phyloP scores from a whole-genome alignment of 2,329 filamentous ascomycete genomes.

The Trichoderma cornu-damae region DNA sequence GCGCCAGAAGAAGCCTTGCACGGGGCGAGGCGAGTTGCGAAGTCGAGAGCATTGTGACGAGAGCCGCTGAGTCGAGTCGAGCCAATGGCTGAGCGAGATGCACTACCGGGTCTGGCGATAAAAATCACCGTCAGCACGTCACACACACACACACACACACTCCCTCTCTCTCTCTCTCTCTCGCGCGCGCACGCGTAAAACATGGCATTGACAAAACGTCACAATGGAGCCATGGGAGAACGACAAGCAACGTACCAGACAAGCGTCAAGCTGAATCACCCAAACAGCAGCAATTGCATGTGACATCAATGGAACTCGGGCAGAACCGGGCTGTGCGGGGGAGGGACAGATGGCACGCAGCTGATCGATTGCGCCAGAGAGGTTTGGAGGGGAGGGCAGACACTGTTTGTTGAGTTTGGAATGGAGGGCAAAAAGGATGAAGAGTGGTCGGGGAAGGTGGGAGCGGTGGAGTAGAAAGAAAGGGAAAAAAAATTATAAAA shows the following conservation, averaged over 20 bases:
- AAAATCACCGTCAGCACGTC: conserved; percentile 4
- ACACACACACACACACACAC: too few relatives aligned
- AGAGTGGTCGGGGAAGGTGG: background rate
- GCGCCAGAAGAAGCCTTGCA: conserved; percentile 24
- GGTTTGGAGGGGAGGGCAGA: background rate
- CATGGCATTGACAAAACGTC: background rate
- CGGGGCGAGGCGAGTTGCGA: conserved; percentile 28
- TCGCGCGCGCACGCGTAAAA: background rate
- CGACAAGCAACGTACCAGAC: background rate
- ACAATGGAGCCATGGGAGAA: background rate
- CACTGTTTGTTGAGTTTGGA: too few relatives aligned
- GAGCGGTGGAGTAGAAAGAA: background rate
- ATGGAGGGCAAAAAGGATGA: background rate
- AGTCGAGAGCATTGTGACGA: conserved; percentile 27
- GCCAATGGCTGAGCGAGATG: conserved; percentile 3
- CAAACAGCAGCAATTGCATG: conserved; percentile 17
- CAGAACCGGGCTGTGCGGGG: conserved; percentile 16
- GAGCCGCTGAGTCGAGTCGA: background rate
- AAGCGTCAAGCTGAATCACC: conserved; percentile 16
- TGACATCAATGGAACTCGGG: conserved; percentile 21
- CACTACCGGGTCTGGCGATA: conserved; percentile 15
- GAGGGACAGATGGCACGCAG: background rate
- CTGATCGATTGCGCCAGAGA: background rate
- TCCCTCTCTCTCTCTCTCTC: too few relatives aligned
- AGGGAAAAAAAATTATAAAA: background rate